Base-by-base conservation (phyloP, 257 asterid species). In the Avicennia marina region DNA sequence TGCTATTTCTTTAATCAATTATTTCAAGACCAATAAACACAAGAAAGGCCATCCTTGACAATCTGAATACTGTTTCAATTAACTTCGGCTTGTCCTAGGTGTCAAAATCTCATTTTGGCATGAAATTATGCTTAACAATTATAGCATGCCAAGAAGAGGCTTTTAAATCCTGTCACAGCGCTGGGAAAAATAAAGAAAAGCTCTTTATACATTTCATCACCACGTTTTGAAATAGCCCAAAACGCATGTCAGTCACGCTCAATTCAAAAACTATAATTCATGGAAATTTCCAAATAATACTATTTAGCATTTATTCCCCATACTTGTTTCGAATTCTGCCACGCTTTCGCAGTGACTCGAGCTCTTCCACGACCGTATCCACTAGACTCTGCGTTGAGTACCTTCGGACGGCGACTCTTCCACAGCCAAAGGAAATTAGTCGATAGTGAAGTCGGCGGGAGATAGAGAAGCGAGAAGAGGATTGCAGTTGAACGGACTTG, bases 301-400 rank as follows among this genome's bases (percentile, higher is more conserved):
- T 4, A 29, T 29, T 29, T 7, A 60, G 6, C 22, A 60, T 17
- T 11, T 50, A 15, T n/a, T n/a, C n/a, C n/a, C n/a, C 81, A 48
- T 89, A 93, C 97, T 80, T 84, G 79, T 73, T 78, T 46, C 84
- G 86, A 69, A 36, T 12, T 36, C 41, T 36, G 41, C 41, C 41
- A 36, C 41, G 41, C 71, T 68, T 74, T 62, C 79, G 80, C 55
- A 69, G 53, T 19, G 72, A 66, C 36, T 58, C 75, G 38, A 83
- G 84, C 76, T 86, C 90, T 52, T 75, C 80, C 68, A 72, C 11
- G 18, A 91, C 62, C 59, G 72, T 34, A 65, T 85, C 83, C 49
- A 85, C 78, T 17, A 85, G 67, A 60, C 76, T 85, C 66, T 70
- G 89, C 24, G 78, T 46, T 16, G 95, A 86, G 76, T 74, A 82